Evolutionary conservation across 2,329 filamentous ascomycete genomes (phyloP), one percentile per base, ranked within the genome.

Genomic region (Piedraia hortae): DNA sequence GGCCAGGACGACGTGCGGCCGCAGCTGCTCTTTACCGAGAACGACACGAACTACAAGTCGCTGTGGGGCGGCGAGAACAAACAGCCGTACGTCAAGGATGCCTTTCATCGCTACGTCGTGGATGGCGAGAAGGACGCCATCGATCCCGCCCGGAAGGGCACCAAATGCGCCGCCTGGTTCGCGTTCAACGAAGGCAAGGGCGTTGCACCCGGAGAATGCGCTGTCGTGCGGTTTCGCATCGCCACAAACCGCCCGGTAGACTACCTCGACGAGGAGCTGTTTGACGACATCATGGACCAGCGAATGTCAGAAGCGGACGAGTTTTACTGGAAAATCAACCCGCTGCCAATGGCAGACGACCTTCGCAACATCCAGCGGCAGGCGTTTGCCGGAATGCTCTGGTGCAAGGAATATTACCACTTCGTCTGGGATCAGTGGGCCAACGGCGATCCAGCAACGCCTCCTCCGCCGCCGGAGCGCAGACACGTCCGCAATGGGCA

Each of bases 371-470:
- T 93, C 34, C 85, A 93, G 48, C 64, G 82, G 34, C 80, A 91
- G 44, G 85, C 82, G 3, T 72, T 91, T 33, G 68, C 80, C 1
- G 82, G 85, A 24, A 93, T 93, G 82, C 70, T 93, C 59, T 93
- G 82, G 82, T 88, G 72, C 30, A 93, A 93, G 46, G 82, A 93
- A 44, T 75, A 77, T 48, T 93, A 93, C 45, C 64, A 88, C 41
- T 91, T 93, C 45, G 65, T 93, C 36, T 91, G 78, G 77, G 80
- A 93, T 32, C 73, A 93, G 42, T 93, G 82, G 82, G 78, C 80
- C 12, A 89, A 89, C 31, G 82, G 82, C 23, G 82, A 93, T 41
- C 80, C 80, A 6, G 60, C 58, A 21, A 75, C 80, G 54, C 77
- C 80, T 19, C 73, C 82, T 14, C 85, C 85, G 12, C 82, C 82